These are phyloP conservation scores for Triticum aestivum DNA, from an alignment of 176 grass and related monocot species.

Conservation along the genomic window DNA sequence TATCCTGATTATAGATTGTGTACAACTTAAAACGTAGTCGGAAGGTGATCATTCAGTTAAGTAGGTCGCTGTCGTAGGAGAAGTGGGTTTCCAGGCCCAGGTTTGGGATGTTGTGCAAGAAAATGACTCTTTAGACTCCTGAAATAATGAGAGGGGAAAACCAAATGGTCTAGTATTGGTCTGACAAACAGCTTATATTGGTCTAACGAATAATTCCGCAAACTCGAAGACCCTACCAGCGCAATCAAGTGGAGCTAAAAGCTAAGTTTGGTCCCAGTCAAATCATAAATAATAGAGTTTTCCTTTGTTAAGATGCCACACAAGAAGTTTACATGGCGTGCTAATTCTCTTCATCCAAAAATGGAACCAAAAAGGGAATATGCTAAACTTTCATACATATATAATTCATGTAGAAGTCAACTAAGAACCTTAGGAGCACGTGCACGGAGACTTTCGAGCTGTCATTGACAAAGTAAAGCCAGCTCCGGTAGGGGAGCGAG, in stretches of 20 bases:
- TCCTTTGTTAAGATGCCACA: not conserved
- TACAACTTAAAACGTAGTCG: not conserved
- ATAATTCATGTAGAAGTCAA: slow-evolving; percentile 21
- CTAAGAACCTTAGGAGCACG: not conserved
- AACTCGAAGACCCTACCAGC: not conserved
- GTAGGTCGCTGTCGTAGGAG: not conserved
- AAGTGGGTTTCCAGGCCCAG: not conserved
- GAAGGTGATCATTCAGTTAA: not conserved
- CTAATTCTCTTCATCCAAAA: not conserved
- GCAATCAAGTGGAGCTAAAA: not conserved
- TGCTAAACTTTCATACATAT: not conserved
- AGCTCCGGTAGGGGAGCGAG: no score
- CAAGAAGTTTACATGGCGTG: not conserved
- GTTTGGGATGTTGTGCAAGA: not conserved
- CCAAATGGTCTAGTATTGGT: not conserved
- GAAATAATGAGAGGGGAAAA: not conserved
- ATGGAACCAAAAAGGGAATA: not conserved
- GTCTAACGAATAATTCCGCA: no score
- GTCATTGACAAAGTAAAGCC: no score
- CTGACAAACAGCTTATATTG: not conserved
- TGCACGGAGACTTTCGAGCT: no score
- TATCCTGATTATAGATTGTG: no score
- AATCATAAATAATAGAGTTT: not conserved
- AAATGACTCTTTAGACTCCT: slow-evolving; percentile 21
- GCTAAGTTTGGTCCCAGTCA: not conserved